A percentile compares a stretch with the other conserved stretches of the same genome.
These are phyloP conservation scores for Medicago lupulina DNA, from an alignment of 306 rosid species.

Conservation along the genomic window DNA sequence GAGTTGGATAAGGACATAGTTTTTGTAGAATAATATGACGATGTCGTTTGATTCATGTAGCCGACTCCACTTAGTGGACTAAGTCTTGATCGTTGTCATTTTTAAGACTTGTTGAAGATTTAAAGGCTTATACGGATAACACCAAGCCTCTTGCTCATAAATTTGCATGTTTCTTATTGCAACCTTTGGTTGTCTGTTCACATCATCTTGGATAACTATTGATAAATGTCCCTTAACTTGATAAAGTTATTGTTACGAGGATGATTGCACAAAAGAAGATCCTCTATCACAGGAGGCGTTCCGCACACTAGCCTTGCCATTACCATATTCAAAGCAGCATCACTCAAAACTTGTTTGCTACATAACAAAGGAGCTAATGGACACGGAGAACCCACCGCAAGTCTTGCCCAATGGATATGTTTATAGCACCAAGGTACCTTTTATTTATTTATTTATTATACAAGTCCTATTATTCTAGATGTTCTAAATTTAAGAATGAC, in stretches of 20 bases:
- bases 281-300: conserved; percentile 91
- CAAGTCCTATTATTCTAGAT: conserved; percentile 19
- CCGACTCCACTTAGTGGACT: too few species aligned
- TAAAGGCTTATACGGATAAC: neutral
- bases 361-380: conserved; percentile 95
- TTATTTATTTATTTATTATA: neutral
- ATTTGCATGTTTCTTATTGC: conserved; percentile 27
- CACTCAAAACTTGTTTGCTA: conserved; percentile 97
- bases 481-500: neutral
- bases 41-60: too few species aligned
- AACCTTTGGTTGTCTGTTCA: conserved; percentile 33
- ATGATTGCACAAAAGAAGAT: conserved; percentile 97
- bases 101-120: conserved; percentile 25
- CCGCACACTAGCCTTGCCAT: conserved; percentile 76
- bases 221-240: conserved; percentile 64
- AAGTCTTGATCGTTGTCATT: too few species aligned
- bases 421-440: conserved; percentile 82
- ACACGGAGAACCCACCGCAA: conserved; percentile 93
- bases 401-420: conserved; percentile 95
- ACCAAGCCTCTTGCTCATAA: conserved; percentile 23
- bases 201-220: conserved; percentile 17
- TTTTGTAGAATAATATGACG: too few species aligned
- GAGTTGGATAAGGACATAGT: too few species aligned
- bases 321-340: conserved; percentile 94
- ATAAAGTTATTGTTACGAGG: conserved; percentile 88